Base-by-base conservation (phyloP, 2,329 filamentous ascomycete genomes). In the Lasiodiplodia sp. region DNA sequence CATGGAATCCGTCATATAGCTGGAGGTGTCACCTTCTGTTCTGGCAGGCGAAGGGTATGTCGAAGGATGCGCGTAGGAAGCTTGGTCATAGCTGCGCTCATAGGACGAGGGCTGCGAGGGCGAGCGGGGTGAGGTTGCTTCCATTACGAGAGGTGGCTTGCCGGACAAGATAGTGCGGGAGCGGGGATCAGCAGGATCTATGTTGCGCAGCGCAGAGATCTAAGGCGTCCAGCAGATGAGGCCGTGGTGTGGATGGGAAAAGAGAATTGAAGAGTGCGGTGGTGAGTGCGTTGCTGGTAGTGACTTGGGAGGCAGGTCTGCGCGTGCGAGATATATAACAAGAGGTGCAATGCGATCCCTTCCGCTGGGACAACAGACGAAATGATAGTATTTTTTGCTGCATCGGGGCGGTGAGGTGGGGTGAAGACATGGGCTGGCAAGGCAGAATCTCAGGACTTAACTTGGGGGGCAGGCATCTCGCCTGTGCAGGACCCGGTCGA, bases 21-120 rank as follows among this genome's bases (percentile, higher is more conserved):
- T 75, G 18, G 75, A 71, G 6, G 69, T 56, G 57, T 74, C 76
- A 31, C 70, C 69, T 37, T 79, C 75, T 57, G 76, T 75, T 64
- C 73, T 74, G 52, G 72, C 73, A 66, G 79, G 77, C 28, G 78
- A 79, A 49, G 78, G 76, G 70, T 80, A 80, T 44, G 75, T 73
- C 23, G 75, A 71, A 5, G 76, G 73, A 40, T 79, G 75, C 25
- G 76, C 70, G 31, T 68, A 68, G 23, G 58, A 28, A 37, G 16
- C 23, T 31, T 25, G 28, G 55, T 28, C 65, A 47, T 38, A 67
- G 60, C 60, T 12, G 47, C 37, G 34, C 23, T 49, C 52, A 18
- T 56, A 66, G 5, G 34, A 4, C 25, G 37, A 56, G n/a, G 66
- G 3, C 37, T 62, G 49, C 16, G 66, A 47, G 31, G 67, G 60